Evolutionary conservation across 1,139 yeast species (phyloP).

Genomic region (Yamadazyma blattariae): DNA sequence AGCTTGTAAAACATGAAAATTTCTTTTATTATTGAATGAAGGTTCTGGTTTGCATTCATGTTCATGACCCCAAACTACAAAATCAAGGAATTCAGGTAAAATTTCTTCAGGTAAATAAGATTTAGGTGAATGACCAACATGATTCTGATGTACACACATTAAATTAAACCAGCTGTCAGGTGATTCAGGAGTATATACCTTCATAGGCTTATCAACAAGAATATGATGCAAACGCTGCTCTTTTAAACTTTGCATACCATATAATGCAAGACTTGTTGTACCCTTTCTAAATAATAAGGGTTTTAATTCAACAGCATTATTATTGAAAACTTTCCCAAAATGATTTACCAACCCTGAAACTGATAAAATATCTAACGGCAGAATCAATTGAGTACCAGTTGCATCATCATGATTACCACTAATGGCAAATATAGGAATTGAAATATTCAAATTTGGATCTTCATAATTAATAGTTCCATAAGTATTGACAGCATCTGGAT

Average conservation of each 20-base stretch:
- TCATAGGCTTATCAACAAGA: conserved; percentile 76
- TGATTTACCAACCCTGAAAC: conserved; percentile 85
- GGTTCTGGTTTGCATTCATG: conserved; percentile 89
- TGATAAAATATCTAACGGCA: conserved; percentile 83
- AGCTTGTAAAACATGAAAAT: conserved; percentile 82
- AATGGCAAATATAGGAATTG: conserved; percentile 91
- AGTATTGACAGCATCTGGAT: conserved; percentile 61
- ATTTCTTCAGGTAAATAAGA: conserved; percentile 82
- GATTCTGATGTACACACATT: conserved; percentile 90
- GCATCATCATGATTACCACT: conserved; percentile 98
- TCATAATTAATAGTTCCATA: conserved; percentile 78
- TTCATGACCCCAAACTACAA: conserved; percentile 96
- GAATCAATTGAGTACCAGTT: conserved; percentile 81
- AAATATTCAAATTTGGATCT: conserved; percentile 84
- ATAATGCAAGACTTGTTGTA: conserved; percentile 72
- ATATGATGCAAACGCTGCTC: conserved; percentile 86
- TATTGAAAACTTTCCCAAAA: conserved; percentile 79
- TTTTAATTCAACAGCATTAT: conserved; percentile 69
- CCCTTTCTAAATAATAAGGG: conserved; percentile 88
- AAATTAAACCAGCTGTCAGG: conserved; percentile 77
- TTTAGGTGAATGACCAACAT: conserved; percentile 74
- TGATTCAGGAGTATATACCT: conserved; percentile 69
- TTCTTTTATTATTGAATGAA: conserved; percentile 58
- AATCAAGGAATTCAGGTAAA: conserved; percentile 75
- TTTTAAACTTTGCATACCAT: conserved; percentile 84